Conservation (phyloP, 805 yeast species). For the Jamesozyma spencerorum region DNA sequence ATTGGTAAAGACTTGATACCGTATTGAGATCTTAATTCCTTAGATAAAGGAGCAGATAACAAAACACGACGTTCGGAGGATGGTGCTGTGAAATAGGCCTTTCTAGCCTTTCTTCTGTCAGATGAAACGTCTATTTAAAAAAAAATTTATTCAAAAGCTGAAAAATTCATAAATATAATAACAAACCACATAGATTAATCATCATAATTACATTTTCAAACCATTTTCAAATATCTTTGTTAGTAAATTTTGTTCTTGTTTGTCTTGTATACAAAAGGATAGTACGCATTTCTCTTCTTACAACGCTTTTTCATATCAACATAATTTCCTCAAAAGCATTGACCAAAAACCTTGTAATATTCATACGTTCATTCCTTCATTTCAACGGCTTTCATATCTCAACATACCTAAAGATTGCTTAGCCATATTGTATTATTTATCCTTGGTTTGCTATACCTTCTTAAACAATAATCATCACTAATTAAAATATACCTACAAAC, state of each 20-base stretch:
- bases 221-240: too few relatives aligned
- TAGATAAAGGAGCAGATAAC: constrained; percentile 96
- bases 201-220: too few relatives aligned
- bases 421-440: constrained; percentile 29
- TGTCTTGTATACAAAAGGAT: too few relatives aligned
- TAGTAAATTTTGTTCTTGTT: too few relatives aligned
- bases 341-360: too few relatives aligned
- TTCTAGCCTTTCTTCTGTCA: constrained; percentile 98
- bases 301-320: too few relatives aligned
- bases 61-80: constrained; percentile 88
- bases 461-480: background rate
- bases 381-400: constrained; percentile 7
- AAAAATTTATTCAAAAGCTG: constrained; percentile 19
- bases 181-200: too few relatives aligned
- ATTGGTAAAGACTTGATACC: constrained; percentile 90
- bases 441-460: background rate
- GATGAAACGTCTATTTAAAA: constrained; percentile 75
- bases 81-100: constrained; percentile 97
- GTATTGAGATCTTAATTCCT: constrained; percentile 96
- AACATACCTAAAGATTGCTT: constrained; percentile 35
- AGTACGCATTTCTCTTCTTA: too few relatives aligned
- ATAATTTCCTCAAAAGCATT: too few relatives aligned
- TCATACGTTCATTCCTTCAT: too few relatives aligned
- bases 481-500: too few relatives aligned
- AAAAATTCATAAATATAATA: too few relatives aligned